Base-by-base conservation (phyloP, 306 rosid genomes). In the Cicer cuneatum region DNA sequence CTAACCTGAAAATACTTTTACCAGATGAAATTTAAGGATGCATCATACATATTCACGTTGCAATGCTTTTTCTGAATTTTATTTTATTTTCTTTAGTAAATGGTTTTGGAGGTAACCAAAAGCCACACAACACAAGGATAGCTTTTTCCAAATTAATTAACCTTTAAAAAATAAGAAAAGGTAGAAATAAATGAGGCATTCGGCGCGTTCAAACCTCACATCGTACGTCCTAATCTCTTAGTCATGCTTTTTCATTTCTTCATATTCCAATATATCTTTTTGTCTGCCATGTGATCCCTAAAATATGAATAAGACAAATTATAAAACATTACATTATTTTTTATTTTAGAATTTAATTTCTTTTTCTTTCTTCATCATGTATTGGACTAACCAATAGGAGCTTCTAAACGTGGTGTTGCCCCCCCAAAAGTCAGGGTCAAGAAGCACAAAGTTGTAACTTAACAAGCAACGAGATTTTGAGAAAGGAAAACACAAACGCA, bases 261-360 rank as follows among this genome's bases (percentile, higher is more conserved):
- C 84, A 51, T 74, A 54, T 75, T 75, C 72, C 72, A 79, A 72
- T 53, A 67, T 59, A 81, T 81, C 85, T 81, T 81, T 81, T 71
- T 74, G 77, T 81, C 84, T 69, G 84, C 84, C 84, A 81, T 81
- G 81, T 81, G 84, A 8, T 61, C 29, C 71, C 13, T 60, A 42
- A 61, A 81, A 62, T 39, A 72, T 16, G 18, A 80, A 73, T 38
- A 51, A 35, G 62, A 72, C 58, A 72, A 74, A 16, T 6, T 24
- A 68, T 42, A 80, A 80, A 67, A 8, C 29, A 53, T 18, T 38
- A 49, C 45, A 42, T 49, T 33, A 40, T 74, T 41, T 66, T 8
- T 43, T 79, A 6, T 72, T 66, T 65, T 12, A 64, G 46, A 24
- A 29, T 11, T 43, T 42, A 42, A 42, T 64, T 53, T 52, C 6